phyloP scores from a whole-genome alignment of 106 monocot genomes.

The Dactylorhiza incarnata region DNA sequence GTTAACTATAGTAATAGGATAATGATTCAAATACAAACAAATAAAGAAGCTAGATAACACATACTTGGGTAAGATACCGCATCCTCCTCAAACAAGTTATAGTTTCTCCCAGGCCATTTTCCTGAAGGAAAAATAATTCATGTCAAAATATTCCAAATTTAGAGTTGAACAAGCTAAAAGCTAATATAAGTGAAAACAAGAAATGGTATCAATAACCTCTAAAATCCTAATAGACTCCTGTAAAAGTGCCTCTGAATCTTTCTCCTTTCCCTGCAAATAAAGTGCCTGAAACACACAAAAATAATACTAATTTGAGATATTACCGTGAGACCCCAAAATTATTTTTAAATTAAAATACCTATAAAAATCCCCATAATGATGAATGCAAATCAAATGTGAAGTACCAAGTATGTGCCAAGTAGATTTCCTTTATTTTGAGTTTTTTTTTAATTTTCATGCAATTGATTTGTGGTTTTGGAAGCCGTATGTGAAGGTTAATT shows the following conservation, averaged over 20 bases:
- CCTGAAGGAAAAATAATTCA: conserved; percentile 31
- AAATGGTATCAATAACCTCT: conserved; percentile 42
- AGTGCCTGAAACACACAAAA: conserved; percentile 44
- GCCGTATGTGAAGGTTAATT: no score
- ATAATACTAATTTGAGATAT: not conserved
- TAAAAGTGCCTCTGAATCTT: conserved; percentile 65
- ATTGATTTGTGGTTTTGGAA: no score
- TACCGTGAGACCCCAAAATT: not conserved
- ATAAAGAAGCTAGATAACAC: not conserved
- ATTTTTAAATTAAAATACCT: not conserved
- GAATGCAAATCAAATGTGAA: no score
- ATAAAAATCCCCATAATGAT: no score
- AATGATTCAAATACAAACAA: not conserved
- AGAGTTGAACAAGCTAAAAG: not conserved
- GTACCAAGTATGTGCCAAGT: no score
- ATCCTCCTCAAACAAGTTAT: conserved; percentile 57
- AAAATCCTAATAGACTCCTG: conserved; percentile 84
- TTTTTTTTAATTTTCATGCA: no score
- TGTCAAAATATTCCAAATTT: not conserved
- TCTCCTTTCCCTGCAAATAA: conserved; percentile 68
- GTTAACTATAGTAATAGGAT: not conserved
- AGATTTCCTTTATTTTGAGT: no score
- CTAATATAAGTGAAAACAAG: conserved; percentile 6
- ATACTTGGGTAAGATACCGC: conserved; percentile 76
- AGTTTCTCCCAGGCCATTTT: conserved; percentile 77